Evolutionary conservation across 768 basidiomycete species (phyloP).

Genomic region (Russula sp.): DNA sequence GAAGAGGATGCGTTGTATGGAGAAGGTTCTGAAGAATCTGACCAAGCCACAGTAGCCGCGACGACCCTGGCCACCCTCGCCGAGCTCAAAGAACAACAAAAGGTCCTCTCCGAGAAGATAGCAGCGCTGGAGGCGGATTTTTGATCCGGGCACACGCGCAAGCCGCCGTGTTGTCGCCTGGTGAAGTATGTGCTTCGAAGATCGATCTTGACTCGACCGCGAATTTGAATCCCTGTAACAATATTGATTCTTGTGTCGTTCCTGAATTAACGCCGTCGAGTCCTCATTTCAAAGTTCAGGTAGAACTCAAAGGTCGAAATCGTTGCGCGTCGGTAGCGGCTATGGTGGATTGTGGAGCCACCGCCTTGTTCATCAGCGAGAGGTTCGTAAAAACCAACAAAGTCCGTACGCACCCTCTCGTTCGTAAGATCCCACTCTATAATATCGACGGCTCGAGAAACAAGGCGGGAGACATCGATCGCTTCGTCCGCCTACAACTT

Average conservation of each 20-base stretch:
- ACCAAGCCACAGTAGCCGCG: too few species aligned
- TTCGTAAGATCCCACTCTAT: background rate
- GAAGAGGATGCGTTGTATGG: too few species aligned
- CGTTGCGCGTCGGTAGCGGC: background rate
- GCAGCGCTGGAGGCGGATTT: background rate
- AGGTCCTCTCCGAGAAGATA: rapidly evolving
- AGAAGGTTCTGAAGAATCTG: too few species aligned
- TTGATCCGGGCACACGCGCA: background rate
- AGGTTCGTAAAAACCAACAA: background rate
- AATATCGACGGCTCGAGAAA: background rate
- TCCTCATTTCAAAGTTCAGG: background rate
- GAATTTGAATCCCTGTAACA: background rate
- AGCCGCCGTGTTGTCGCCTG: background rate
- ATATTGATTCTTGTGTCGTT: background rate
- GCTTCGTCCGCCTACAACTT: background rate
- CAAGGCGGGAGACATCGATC: rapidly evolving
- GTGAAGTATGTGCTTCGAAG: background rate
- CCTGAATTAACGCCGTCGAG: rapidly evolving
- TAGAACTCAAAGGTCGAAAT: background rate
- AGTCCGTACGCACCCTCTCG: rapidly evolving
- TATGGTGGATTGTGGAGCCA: background rate
- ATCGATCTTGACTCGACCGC: rapidly evolving
- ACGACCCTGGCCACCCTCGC: too few species aligned
- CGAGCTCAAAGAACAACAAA: background rate
- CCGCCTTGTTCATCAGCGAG: background rate